Base-by-base conservation (phyloP, 2,329 filamentous ascomycete genomes). In the Botrytis elliptica region DNA sequence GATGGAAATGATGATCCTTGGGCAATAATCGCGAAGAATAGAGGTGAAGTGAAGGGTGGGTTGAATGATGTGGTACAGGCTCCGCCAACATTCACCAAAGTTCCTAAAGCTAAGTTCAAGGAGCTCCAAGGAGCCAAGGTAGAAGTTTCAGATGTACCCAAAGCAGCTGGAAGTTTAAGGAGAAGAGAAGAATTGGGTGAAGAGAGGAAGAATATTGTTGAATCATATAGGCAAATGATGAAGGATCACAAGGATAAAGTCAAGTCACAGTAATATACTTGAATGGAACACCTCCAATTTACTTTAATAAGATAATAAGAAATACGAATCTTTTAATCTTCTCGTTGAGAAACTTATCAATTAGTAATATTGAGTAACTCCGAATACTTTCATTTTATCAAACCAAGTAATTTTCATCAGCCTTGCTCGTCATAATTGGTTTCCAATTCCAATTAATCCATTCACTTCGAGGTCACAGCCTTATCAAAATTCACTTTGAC, bases 191-290 rank as follows among this genome's bases (percentile, higher is more conserved):
- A 94, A 83, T 80, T 95, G 74, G 89, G 90, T n/a, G 87, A 85
- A 68, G 89, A 91, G 77, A 86, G 93, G 76, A 86, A 86, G 80
- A 89, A 88, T 72, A 89, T 95, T n/a, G 90, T 95, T 73, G 91
- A 92, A 77, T 86, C 88, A 62, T 95, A 95, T 81, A 85, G 93
- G 75, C 87, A 87, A 77, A 85, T 93, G 84, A 93, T 94, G 90
- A 86, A 86, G 55, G 85, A 85, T 75, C 87, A 78, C 49, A 74
- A 57, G 66, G 73, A 49, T 14, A 69, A 73, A 46, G 44, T 16
- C 33, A 68, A 46, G 25, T 40, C 42, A 20, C 66, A 62, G 63
- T 69, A 33, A 69, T 57, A 69, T 44, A 57, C 25, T 18, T n/a
- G 38, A 40, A 40, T 16, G 46, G 8, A 55, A 40, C 46, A 55